A percentile compares a stretch with the other conserved stretches of the same genome.
Evolutionary conservation across 352 stramenopile species (phyloP).

Genomic region (Pythium volutum): DNA sequence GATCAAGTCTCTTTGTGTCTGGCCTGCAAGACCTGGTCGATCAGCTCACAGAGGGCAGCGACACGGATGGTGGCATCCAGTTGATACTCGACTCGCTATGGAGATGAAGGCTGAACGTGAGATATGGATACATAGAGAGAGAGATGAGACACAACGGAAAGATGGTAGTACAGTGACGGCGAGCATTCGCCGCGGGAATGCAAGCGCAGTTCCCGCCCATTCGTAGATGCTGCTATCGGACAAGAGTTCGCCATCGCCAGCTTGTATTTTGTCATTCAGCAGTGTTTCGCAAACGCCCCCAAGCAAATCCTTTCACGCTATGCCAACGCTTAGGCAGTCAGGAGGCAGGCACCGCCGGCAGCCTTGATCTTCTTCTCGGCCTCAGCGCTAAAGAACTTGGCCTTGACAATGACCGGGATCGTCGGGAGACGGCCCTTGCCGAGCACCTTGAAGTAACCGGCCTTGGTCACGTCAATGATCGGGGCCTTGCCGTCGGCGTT

Average conservation of each 20-base stretch:
- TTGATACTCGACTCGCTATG: conserved; percentile 1
- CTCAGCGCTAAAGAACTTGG: conserved; percentile 98
- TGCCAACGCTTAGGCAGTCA: conserved; percentile 92
- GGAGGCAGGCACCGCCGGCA: conserved; percentile 96
- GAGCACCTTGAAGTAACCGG: conserved; percentile 99
- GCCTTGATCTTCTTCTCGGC: conserved; percentile 99
- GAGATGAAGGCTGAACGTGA: not conserved
- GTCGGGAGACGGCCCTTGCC: conserved; percentile 97
- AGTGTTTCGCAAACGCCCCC: conserved; percentile 58
- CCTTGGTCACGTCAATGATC: conserved; percentile 98
- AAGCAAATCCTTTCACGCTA: conserved; percentile 41
- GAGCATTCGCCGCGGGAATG: conserved; percentile 4
- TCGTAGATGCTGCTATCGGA: conserved; percentile 19
- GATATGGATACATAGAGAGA: conserved; percentile 3
- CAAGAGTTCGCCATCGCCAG: conserved; percentile 26
- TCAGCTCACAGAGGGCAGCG: not conserved
- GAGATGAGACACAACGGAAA: not conserved
- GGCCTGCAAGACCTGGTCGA: conserved; percentile 24
- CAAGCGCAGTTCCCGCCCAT: not conserved
- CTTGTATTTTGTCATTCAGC: conserved; percentile 67
- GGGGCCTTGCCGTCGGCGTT: conserved; percentile 96
- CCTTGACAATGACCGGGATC: conserved; percentile 99
- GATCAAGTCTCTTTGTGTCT: conserved; percentile 30
- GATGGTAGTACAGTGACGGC: conserved; percentile 4
- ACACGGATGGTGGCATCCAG: not conserved